Conservation (phyloP, 768 basidiomycete genomes). For the Leucocoprinus sp. region DNA sequence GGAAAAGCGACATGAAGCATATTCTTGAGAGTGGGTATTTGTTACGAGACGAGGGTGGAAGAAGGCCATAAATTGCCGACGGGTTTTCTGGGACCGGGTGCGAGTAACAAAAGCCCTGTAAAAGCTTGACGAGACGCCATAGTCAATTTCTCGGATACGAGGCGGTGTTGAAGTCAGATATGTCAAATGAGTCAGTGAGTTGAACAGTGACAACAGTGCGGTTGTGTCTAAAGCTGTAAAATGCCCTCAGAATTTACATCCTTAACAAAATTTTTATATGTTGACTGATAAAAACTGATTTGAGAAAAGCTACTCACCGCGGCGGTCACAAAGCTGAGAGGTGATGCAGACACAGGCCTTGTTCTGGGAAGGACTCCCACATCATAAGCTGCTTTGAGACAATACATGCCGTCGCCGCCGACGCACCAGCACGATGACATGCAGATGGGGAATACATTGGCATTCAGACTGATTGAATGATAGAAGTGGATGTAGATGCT, state of each 20-base stretch:
- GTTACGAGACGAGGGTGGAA: constrained; percentile 51
- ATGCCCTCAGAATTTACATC: neutral
- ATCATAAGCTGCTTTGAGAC: constrained; percentile 39
- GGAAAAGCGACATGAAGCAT: constrained; percentile 81
- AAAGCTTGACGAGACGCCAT: constrained; percentile 87
- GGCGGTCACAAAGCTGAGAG: constrained; percentile 86
- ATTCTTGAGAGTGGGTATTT: constrained; percentile 61
- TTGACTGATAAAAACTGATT: constrained; percentile 1
- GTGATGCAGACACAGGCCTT: constrained; percentile 93
- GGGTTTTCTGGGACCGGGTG: constrained; percentile 80
- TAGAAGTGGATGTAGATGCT: no score
- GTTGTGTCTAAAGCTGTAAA: constrained; percentile 43
- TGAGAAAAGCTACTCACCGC: constrained; percentile 72
- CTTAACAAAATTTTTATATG: no score
- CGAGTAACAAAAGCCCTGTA: constrained; percentile 80
- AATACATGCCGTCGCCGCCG: no score
- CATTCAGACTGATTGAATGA: no score
- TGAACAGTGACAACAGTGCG: constrained; percentile 32
- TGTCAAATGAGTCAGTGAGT: constrained; percentile 90
- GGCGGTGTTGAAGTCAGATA: constrained; percentile 97
- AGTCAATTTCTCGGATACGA: constrained; percentile 94
- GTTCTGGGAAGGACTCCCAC: constrained; percentile 92
- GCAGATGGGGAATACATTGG: no score
- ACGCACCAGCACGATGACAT: no score
- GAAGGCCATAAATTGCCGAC: constrained; percentile 67